phyloP scores from a whole-genome alignment of 129 eudicot species.

The Logfia minima region DNA sequence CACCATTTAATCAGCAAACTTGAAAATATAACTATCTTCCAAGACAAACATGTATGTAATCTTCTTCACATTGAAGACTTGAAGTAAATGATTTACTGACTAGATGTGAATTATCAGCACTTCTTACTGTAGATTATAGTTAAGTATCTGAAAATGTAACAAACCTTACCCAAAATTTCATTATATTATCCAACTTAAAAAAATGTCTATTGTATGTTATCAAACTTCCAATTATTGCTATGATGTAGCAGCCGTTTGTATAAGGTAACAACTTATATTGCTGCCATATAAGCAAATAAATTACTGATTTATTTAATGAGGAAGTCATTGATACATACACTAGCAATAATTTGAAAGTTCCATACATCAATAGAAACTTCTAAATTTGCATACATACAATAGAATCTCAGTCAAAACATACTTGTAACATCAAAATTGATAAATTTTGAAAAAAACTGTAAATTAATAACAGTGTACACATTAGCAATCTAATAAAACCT shows the following conservation, averaged over 20 bases:
- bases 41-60: not conserved
- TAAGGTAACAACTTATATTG: not conserved
- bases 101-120: not conserved
- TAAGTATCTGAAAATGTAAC: too few species aligned
- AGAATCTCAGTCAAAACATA: too few species aligned
- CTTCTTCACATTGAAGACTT: not conserved
- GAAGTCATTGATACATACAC: not conserved
- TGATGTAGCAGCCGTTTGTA: too few species aligned
- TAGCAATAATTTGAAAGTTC: not conserved
- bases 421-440: too few species aligned
- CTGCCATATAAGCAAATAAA: not conserved
- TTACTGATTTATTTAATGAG: not conserved
- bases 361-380: not conserved
- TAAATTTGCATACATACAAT: too few species aligned
- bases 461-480: not conserved
- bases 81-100: not conserved
- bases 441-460: not conserved
- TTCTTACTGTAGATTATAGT: not conserved
- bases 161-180: not conserved
- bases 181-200: not conserved
- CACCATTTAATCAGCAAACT: conserved; percentile 22
- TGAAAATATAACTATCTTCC: not conserved
- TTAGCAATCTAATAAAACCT: not conserved
- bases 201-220: not conserved
- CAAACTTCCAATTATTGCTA: not conserved